Evolutionary conservation across 2,329 filamentous ascomycete species (phyloP).

Genomic region (Fragosphaeria purpurea): DNA sequence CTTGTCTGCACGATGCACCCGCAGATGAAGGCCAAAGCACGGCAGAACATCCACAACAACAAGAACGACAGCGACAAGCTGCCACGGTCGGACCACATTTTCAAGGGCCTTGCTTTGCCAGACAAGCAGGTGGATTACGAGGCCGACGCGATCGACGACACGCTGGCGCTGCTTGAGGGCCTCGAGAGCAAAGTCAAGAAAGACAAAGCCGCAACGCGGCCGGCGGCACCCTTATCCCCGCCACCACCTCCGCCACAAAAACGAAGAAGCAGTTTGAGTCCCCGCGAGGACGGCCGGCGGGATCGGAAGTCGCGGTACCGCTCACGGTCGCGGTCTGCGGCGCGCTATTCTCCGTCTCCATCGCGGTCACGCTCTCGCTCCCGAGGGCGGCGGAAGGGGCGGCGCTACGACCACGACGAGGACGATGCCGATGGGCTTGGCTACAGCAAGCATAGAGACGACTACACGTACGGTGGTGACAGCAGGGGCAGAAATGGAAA

Average conservation of each 20-base stretch:
- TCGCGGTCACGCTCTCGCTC: slow-evolving; percentile 31
- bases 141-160: slow-evolving; percentile 74
- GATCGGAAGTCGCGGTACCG: slow-evolving; percentile 25
- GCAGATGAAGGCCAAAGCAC: slow-evolving; percentile 58
- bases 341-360: slow-evolving; percentile 19
- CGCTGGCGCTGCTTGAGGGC: slow-evolving; percentile 80
- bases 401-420: slow-evolving; percentile 39
- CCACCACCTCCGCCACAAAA: not conserved
- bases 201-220: slow-evolving; percentile 17
- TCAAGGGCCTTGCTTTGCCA: slow-evolving; percentile 78
- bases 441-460: slow-evolving; percentile 10
- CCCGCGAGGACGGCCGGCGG: slow-evolving; percentile 10
- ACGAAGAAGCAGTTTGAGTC: slow-evolving; percentile 6
- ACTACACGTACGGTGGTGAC: slow-evolving; percentile 17
- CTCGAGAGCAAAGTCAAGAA: slow-evolving; percentile 55
- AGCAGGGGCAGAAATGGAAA: slow-evolving; percentile 22
- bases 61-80: slow-evolving; percentile 24
- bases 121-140: slow-evolving; percentile 50
- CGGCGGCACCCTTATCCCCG: not conserved
- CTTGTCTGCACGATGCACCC: slow-evolving; percentile 85
- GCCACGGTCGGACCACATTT: slow-evolving; percentile 53
- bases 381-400: slow-evolving; percentile 31
- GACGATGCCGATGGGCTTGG: slow-evolving; percentile 23
- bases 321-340: slow-evolving; percentile 29
- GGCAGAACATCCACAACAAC: slow-evolving; percentile 25